phyloP scores from a whole-genome alignment of 2,329 filamentous ascomycete species.

The Talaromyces pinophilus region DNA sequence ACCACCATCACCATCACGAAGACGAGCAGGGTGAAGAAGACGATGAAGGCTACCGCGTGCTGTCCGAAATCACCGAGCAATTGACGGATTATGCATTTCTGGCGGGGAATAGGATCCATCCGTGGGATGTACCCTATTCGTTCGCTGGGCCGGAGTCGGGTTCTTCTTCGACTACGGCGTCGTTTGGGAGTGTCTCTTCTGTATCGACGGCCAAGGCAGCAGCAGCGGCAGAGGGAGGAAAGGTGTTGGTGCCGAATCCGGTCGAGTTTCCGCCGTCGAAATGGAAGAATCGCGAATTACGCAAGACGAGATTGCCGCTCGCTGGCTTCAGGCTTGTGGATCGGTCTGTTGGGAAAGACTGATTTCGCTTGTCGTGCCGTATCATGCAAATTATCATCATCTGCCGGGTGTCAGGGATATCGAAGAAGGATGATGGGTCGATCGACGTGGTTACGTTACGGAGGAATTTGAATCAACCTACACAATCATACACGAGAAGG shows the following conservation, averaged over 20 bases:
- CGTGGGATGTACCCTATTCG: background rate
- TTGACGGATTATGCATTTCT: conserved; percentile 17
- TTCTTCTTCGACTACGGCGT: background rate
- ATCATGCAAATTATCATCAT: background rate
- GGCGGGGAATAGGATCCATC: background rate
- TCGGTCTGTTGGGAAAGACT: background rate
- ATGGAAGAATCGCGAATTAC: conserved; percentile 10
- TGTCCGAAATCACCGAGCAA: conserved; percentile 15
- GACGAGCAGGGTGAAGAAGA: background rate
- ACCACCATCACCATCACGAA: too few species aligned
- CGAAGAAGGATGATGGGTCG: background rate
- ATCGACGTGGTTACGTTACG: background rate
- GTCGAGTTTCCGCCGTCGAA: background rate
- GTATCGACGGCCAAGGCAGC: background rate
- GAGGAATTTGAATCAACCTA: background rate
- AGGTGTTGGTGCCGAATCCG: background rate
- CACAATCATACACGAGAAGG: background rate
- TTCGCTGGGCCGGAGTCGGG: background rate
- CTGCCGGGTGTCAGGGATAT: background rate
- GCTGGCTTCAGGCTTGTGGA: background rate
- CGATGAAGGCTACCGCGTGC: conserved; percentile 1
- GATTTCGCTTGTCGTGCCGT: background rate
- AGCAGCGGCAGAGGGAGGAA: background rate
- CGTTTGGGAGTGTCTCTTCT: background rate
- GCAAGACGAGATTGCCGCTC: background rate